Conservation (phyloP, 1,139 yeast species). For the Candida tropicalis region DNA sequence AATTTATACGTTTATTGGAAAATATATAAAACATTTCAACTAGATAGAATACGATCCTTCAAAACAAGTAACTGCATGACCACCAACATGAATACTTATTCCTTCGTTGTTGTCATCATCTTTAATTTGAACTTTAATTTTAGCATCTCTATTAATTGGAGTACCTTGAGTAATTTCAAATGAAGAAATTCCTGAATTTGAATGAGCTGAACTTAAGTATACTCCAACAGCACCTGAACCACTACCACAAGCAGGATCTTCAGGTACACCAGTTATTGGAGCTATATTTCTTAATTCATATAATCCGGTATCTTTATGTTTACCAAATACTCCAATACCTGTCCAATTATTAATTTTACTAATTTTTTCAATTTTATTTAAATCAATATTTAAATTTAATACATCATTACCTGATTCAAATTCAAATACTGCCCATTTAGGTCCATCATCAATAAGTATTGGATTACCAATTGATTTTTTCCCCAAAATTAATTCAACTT, state of each 20-base stretch:
- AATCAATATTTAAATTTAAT: constrained; percentile 30
- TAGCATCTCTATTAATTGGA: constrained; percentile 35
- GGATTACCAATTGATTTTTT: constrained; percentile 19
- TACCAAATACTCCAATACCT: constrained; percentile 44
- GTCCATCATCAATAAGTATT: constrained; percentile 18
- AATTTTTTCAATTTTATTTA: constrained; percentile 20
- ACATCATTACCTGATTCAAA: constrained; percentile 32
- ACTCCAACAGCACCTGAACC: constrained; percentile 45
- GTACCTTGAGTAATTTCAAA: constrained; percentile 35
- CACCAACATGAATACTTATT: constrained; percentile 25
- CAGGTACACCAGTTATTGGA: constrained; percentile 34
- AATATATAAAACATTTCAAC: not conserved
- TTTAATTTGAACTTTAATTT: constrained; percentile 21
- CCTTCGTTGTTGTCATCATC: constrained; percentile 18
- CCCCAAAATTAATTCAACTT: constrained; percentile 23
- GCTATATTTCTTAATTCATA: constrained; percentile 45
- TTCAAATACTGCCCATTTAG: constrained; percentile 37
- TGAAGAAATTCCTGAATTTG: constrained; percentile 3
- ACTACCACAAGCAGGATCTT: constrained; percentile 58
- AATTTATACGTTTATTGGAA: constrained; percentile 5
- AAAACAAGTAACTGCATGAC: constrained; percentile 34
- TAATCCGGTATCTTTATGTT: constrained; percentile 19
- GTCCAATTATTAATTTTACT: constrained; percentile 22
- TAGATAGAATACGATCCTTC: constrained; percentile 24
- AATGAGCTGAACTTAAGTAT: constrained; percentile 19